phyloP scores from a whole-genome alignment of 2,329 filamentous ascomycete species.

The Monosporascus ibericus region DNA sequence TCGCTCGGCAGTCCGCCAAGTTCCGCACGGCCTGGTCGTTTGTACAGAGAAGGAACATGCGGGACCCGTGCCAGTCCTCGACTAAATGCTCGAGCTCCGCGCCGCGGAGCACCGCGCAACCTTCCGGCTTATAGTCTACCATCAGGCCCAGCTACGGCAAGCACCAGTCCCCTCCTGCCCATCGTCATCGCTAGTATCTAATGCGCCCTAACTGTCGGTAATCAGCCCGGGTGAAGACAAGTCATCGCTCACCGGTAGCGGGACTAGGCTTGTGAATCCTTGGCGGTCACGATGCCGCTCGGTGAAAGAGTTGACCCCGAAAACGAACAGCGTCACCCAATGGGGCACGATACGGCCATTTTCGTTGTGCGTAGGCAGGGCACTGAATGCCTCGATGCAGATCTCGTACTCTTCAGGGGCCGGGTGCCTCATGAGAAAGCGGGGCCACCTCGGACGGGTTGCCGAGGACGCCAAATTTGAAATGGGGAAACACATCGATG shows the following conservation, averaged over 20 bases:
- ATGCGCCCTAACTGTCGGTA: neutral
- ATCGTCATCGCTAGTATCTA: neutral
- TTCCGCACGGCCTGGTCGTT: constrained; percentile 5
- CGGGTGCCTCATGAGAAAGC: neutral
- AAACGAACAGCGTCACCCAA: constrained; percentile 1
- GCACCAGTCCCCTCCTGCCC: constrained; percentile 1
- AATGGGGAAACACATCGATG: neutral
- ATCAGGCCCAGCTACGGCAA: constrained; percentile 1
- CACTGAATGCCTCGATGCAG: neutral
- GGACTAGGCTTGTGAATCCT: constrained; percentile 1
- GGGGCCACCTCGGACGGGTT: neutral
- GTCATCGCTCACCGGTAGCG: neutral
- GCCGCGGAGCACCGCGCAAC: constrained; percentile 3
- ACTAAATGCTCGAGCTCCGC: constrained; percentile 3
- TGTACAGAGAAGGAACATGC: constrained; percentile 2
- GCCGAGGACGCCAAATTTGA: constrained; percentile 1
- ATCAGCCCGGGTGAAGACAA: neutral
- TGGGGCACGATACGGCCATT: neutral
- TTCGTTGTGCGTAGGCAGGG: neutral
- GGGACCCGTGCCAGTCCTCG: constrained; percentile 3
- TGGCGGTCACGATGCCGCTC: constrained; percentile 1
- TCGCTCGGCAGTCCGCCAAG: neutral
- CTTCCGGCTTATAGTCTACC: neutral
- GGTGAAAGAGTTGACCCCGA: constrained; percentile 1
- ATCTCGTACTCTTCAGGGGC: neutral